Conservation (phyloP, 73 alveolate species). For the Symbiodinium pilosum region DNA sequence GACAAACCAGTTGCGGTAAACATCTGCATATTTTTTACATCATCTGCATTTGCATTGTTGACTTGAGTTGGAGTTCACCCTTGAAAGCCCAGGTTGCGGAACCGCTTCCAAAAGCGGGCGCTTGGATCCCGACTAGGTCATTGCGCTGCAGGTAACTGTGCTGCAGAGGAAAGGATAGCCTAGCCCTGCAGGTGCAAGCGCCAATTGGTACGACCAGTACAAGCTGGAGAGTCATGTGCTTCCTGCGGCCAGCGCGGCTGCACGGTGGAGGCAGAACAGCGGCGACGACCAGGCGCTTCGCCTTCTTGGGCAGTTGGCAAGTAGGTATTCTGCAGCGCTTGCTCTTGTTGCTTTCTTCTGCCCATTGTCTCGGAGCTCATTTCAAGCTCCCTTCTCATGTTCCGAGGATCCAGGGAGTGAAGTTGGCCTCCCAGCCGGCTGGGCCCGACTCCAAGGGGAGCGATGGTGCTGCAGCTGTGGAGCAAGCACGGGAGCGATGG, state of each 20-base stretch:
- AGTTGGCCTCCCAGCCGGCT: not conserved
- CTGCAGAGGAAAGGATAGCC: too few relatives aligned
- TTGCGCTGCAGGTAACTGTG: not conserved
- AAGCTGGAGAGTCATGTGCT: not conserved
- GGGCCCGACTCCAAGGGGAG: not conserved
- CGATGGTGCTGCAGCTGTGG: not conserved
- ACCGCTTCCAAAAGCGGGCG: not conserved
- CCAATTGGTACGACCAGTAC: not conserved
- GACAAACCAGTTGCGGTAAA: too few relatives aligned
- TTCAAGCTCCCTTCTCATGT: too few relatives aligned
- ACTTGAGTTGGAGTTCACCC: too few relatives aligned
- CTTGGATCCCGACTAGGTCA: not conserved
- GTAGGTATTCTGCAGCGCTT: too few relatives aligned
- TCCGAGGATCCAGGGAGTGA: too few relatives aligned
- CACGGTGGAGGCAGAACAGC: not conserved
- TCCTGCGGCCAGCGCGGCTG: conserved; percentile 14
- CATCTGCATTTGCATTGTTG: too few relatives aligned
- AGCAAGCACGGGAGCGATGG: not conserved
- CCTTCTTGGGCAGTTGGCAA: too few relatives aligned
- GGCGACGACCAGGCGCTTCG: not conserved
- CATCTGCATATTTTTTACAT: too few relatives aligned
- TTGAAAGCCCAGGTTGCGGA: not conserved
- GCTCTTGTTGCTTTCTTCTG: too few relatives aligned
- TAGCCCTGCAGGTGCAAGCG: not conserved
- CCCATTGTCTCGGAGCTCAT: too few relatives aligned